Evolutionary conservation across 306 rosid genomes (phyloP), one percentile per base, ranked within the genome.

Genomic region (Oxytropis ochrocephala): DNA sequence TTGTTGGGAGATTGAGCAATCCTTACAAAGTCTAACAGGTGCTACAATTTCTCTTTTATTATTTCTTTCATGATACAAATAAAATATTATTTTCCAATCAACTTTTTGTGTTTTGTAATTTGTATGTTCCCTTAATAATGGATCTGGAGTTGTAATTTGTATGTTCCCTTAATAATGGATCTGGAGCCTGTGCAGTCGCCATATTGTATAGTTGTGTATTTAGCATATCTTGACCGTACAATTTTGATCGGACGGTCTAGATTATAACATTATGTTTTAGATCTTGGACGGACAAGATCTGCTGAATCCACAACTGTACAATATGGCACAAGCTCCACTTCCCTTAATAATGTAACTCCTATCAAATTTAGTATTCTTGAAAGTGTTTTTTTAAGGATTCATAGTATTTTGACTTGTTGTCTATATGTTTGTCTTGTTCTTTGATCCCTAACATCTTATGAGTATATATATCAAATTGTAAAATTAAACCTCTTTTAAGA

Each of bases 1-100:
- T 76, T 92, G 98, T 81, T 92, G 98, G 98, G 98, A 92, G 76
- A 92, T 92, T 63, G 98, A 89, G 68, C 98, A 89, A 69, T 87
- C 98, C 42, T 80, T 92, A 11, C 98, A 92, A 75, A 89, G 96
- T 80, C 80, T 92, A 73, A 92, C 96, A 85, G 98, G 98, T 92
- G 35, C 66, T 8, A 76, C 19, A 67, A 54, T 12, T 5, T 52
- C 12, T 66, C 64, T 39, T 53, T 70, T 11, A 32, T 29, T 74
- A 64, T 12, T 51, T 27, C 8, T 64, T 70, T 19, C 70, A 30
- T 68, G 57, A 48, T 71, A 27, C 11, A 51, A 29, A 46, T 32
- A 56, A 56, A 33, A 53, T 4, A 48, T 35, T 46, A 19, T 38
- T 24, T 36, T 39, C 24, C 18, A 35, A 19, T 18, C 65, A 17